phyloP scores from a whole-genome alignment of 2,329 filamentous ascomycete genomes.

The Pseudogymnoascus sp. region DNA sequence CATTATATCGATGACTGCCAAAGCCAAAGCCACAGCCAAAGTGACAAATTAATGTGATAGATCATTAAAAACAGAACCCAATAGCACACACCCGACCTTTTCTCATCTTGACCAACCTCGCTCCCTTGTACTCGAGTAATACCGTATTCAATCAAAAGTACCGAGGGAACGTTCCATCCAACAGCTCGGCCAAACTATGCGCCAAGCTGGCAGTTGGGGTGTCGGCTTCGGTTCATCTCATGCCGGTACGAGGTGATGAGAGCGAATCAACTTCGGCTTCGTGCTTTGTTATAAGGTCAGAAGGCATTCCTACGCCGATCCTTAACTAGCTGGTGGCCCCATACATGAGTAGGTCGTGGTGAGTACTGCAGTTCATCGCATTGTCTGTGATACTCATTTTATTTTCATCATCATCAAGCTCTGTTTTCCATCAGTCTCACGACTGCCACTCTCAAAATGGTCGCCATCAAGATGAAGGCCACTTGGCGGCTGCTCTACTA shows the following conservation, averaged over 20 bases:
- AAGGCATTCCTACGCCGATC: background rate
- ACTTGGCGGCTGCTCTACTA: background rate
- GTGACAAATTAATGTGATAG: background rate
- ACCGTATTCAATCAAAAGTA: background rate
- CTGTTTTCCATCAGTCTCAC: background rate
- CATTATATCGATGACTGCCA: background rate
- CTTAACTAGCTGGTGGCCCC: background rate
- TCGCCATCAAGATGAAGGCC: background rate
- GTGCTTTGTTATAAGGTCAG: constrained; percentile 8
- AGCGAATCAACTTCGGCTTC: background rate
- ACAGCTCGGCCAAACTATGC: background rate
- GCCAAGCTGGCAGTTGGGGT: background rate
- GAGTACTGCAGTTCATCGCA: background rate
- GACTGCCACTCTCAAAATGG: background rate
- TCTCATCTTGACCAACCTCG: background rate
- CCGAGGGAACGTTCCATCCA: constrained; percentile 5
- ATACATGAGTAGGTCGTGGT: background rate
- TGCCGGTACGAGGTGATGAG: background rate
- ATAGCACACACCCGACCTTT: background rate
- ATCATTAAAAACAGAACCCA: background rate
- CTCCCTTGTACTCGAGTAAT: background rate
- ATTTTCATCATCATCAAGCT: background rate
- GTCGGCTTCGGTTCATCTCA: background rate
- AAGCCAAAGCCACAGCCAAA: too few species aligned
- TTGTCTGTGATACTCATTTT: background rate